phyloP scores from a whole-genome alignment of 2,329 filamentous ascomycete species.

The Thermothelomyces thermophilus region DNA sequence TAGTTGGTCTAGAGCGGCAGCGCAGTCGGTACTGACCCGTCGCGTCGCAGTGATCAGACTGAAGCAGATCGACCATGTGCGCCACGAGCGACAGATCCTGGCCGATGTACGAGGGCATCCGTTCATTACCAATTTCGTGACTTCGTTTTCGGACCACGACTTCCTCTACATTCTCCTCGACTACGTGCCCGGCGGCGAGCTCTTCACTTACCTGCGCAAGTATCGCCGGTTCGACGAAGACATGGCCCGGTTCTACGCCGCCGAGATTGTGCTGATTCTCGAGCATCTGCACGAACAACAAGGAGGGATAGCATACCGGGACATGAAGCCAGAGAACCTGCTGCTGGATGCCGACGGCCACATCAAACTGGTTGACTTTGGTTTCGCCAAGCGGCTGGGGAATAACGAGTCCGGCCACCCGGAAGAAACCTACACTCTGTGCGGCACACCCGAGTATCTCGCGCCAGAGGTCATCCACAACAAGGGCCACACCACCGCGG shows the following conservation, averaged over 20 bases:
- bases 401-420: constrained; percentile 39
- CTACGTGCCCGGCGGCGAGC: constrained; percentile 76
- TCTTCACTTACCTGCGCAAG: constrained; percentile 75
- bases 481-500: constrained; percentile 67
- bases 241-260: constrained; percentile 73
- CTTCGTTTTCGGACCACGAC: constrained; percentile 72
- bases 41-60: constrained; percentile 63
- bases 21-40: neutral
- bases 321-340: constrained; percentile 78
- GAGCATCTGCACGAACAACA: constrained; percentile 75
- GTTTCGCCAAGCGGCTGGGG: constrained; percentile 74
- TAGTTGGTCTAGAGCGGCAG: neutral
- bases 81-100: constrained; percentile 73
- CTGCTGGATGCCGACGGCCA: constrained; percentile 71
- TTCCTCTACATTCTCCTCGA: constrained; percentile 78
- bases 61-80: constrained; percentile 82
- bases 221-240: constrained; percentile 72
- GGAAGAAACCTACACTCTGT: constrained; percentile 73
- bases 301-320: constrained; percentile 71
- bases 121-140: constrained; percentile 73
- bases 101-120: constrained; percentile 72
- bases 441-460: constrained; percentile 77
- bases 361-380: constrained; percentile 78
- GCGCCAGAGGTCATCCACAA: constrained; percentile 81
- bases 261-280: constrained; percentile 75